Evolutionary conservation across 495 filamentous ascomycete genomes (phyloP).

Genomic region (Immersiella caudata): DNA sequence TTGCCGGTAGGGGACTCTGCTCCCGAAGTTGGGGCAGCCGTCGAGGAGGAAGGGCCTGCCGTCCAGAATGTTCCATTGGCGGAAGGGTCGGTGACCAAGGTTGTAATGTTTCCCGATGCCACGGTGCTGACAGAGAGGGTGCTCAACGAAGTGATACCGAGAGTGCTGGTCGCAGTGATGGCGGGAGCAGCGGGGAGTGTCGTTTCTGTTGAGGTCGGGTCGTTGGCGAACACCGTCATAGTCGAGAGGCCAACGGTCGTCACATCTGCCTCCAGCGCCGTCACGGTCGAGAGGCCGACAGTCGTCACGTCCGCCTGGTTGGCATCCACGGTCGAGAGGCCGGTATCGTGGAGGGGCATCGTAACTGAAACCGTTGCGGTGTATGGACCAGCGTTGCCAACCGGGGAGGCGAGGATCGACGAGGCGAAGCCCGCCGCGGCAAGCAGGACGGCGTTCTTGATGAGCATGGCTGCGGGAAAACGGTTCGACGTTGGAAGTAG

Average conservation of each 20-base stretch:
- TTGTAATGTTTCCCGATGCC: background rate
- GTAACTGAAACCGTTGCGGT: background rate
- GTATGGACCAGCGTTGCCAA: no score
- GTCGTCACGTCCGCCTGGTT: background rate
- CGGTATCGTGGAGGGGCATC: background rate
- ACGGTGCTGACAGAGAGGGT: background rate
- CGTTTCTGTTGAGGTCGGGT: background rate
- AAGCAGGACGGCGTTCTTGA: background rate
- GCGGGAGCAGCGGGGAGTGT: background rate
- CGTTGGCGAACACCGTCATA: background rate
- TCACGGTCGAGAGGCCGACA: slow-evolving; percentile 3
- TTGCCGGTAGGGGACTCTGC: background rate
- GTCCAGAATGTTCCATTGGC: background rate
- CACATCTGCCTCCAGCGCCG: background rate
- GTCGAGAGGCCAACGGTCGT: slow-evolving; percentile 8
- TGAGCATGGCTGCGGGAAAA: background rate
- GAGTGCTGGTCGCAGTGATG: background rate
- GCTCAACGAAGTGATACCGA: background rate
- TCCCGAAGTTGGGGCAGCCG: background rate
- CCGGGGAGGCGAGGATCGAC: background rate
- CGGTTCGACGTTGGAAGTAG: background rate
- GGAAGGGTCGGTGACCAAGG: background rate
- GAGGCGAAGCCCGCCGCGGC: background rate
- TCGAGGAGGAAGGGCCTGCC: background rate
- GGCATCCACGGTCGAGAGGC: background rate